These are phyloP conservation scores for Spathaspora boniae DNA, from an alignment of 805 yeast species.

Conservation along the genomic window DNA sequence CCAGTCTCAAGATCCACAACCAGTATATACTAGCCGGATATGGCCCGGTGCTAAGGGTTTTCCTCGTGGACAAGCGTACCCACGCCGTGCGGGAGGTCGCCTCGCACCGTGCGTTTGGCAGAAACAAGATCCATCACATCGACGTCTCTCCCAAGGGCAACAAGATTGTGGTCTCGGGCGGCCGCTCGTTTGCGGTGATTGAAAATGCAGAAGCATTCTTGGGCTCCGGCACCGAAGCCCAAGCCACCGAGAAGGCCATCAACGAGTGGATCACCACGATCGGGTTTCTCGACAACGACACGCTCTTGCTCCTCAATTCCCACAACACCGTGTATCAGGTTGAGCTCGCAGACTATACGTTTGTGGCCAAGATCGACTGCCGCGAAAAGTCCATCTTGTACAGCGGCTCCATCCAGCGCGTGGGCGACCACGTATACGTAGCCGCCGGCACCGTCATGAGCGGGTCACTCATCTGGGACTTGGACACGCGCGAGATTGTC, in stretches of 20 bases:
- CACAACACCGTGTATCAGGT: conserved; percentile 60
- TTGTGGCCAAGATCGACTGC: conserved; percentile 39
- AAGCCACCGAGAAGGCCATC: conserved; percentile 44
- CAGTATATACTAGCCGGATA: conserved; percentile 54
- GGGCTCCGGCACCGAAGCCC: conserved; percentile 14
- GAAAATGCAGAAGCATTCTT: conserved; percentile 27
- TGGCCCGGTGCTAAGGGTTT: conserved; percentile 61
- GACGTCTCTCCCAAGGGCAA: conserved; percentile 28
- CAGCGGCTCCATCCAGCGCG: conserved; percentile 69
- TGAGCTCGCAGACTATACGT: conserved; percentile 18
- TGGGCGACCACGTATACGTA: conserved; percentile 43
- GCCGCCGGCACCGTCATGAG: conserved; percentile 94
- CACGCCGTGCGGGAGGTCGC: conserved; percentile 31
- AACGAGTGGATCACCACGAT: conserved; percentile 80
- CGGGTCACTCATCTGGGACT: conserved; percentile 80
- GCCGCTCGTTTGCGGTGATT: conserved; percentile 57
- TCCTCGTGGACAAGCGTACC: conserved; percentile 23
- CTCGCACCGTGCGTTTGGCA: conserved; percentile 49
- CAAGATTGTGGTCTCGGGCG: conserved; percentile 58
- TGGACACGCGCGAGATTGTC: conserved; percentile 38
- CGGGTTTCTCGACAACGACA: conserved; percentile 42
- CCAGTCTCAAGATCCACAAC: conserved; percentile 50
- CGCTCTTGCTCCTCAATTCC: conserved; percentile 61
- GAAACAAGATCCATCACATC: conserved; percentile 84
- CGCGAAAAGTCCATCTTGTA: conserved; percentile 80